phyloP scores from a whole-genome alignment of 192 early-diverging fungal genomes.

The Globomyces pollinis-pini region DNA sequence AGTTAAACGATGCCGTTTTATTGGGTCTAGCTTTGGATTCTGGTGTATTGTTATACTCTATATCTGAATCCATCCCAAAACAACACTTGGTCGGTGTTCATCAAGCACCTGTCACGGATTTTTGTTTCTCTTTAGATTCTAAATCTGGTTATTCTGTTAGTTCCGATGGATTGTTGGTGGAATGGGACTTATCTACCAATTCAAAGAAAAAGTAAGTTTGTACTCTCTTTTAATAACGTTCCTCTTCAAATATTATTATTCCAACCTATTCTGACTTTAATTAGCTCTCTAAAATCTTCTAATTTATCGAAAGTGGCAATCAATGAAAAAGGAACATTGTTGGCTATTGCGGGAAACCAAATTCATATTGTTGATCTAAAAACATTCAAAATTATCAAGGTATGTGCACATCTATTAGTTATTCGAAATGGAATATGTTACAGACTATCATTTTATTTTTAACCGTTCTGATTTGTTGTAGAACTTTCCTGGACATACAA shows the following conservation, averaged over 20 bases:
- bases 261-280: no score
- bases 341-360: constrained; percentile 2
- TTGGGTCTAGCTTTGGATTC: neutral
- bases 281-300: no score
- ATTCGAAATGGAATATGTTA: no score
- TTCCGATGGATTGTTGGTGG: constrained; percentile 17
- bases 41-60: constrained; percentile 20
- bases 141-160: constrained; percentile 18
- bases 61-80: constrained; percentile 11
- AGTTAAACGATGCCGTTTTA: neutral
- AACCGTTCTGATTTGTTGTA: no score
- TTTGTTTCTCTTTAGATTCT: constrained; percentile 17
- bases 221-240: no score
- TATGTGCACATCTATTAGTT: no score
- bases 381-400: neutral
- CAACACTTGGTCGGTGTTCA: constrained; percentile 18
- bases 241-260: no score
- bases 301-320: constrained; percentile 13
- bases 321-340: neutral
- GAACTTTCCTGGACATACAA: constrained; percentile 31
- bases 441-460: neutral
- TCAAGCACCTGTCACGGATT: constrained; percentile 15
- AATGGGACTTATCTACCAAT: constrained; percentile 22
- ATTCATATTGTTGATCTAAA: constrained; percentile 5
- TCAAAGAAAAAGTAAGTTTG: no score